Base-by-base conservation (phyloP, 106 monocot species). In the Dioscorea alata region DNA sequence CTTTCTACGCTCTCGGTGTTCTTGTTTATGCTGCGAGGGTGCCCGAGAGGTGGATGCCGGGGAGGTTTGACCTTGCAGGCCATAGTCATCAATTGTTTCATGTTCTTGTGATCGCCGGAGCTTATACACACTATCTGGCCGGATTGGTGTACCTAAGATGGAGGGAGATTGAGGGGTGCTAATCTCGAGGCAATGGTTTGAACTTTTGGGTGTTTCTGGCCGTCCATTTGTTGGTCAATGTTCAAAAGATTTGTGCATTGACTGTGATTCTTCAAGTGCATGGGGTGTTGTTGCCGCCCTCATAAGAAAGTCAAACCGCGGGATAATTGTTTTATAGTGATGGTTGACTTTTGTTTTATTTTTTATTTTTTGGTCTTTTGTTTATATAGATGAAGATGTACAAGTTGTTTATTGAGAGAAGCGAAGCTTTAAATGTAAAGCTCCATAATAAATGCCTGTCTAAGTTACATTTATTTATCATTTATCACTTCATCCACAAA, bases 31-130 rank as follows among this genome's bases (percentile, higher is more conserved):
- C 76, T 0, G n/a, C 81, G 12, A 70, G 89, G 60, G 71, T 87
- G 15, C 93, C 89, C 35, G 89, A 94, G 79, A 35, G 89, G 66
- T 94, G 89, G 93, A 69, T 83, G 71, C 89, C 89, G 0, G 93
- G 89, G 32, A 82, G 31, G 32, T 90, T 94, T 22, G 94, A 92
- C 62, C 22, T 92, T 20, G 68, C 74, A 12, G 91, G 91, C 4
- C 84, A 92, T 48, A 92, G 91, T 61, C 84, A 87, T 57, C 87
- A 87, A 76, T 25, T 85, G 69, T 92, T 84, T 60, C 91, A 92
- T 68, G 77, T 92, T n/a, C 65, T 92, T 6, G 91, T 92, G 34
- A 77, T 92, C 34, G 82, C 94, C 12, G 94, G 87, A 6, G 86
- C 94, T 8, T 90, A 90, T 61, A 67, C 80, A 8, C 94, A 94